Evolutionary conservation across 164 flowering plant species (phyloP).

Genomic region (Stephania yunnanensis): DNA sequence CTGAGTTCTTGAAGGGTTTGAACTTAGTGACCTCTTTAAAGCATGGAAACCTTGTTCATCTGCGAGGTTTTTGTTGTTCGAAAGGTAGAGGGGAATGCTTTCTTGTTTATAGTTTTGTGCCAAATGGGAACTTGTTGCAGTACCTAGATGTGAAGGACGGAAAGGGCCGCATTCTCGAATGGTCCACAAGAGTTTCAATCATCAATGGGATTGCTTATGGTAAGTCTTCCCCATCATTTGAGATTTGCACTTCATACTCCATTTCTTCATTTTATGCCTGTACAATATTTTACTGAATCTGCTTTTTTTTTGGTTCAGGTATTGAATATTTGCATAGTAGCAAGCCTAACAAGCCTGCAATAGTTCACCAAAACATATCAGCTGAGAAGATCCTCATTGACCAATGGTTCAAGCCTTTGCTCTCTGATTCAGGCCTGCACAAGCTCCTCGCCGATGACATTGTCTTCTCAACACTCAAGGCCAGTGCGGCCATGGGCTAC

Average conservation of each 20-base stretch:
- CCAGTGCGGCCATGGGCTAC: conserved; percentile 97
- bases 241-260: neutral
- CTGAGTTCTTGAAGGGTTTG: conserved; percentile 78
- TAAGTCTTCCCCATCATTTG: conserved; percentile 17
- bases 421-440: conserved; percentile 74
- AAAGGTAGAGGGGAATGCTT: conserved; percentile 90
- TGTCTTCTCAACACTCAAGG: conserved; percentile 77
- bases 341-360: conserved; percentile 44
- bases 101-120: conserved; percentile 70
- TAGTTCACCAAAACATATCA: conserved; percentile 81
- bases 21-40: conserved; percentile 56
- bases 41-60: conserved; percentile 67
- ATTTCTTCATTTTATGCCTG: neutral
- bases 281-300: conserved; percentile 2
- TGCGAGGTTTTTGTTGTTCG: conserved; percentile 95
- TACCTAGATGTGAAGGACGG: conserved; percentile 61
- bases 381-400: conserved; percentile 86
- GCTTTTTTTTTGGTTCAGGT: conserved; percentile 36
- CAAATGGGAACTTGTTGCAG: conserved; percentile 63
- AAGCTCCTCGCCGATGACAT: conserved; percentile 81
- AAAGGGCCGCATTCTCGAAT: conserved; percentile 51
- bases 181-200: conserved; percentile 75
- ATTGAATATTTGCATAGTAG: conserved; percentile 60
- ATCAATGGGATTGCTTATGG: conserved; percentile 90
- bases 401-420: conserved; percentile 51